Evolutionary conservation across 2,329 filamentous ascomycete species (phyloP).

Genomic region (Hymenoscyphus fructigenus): DNA sequence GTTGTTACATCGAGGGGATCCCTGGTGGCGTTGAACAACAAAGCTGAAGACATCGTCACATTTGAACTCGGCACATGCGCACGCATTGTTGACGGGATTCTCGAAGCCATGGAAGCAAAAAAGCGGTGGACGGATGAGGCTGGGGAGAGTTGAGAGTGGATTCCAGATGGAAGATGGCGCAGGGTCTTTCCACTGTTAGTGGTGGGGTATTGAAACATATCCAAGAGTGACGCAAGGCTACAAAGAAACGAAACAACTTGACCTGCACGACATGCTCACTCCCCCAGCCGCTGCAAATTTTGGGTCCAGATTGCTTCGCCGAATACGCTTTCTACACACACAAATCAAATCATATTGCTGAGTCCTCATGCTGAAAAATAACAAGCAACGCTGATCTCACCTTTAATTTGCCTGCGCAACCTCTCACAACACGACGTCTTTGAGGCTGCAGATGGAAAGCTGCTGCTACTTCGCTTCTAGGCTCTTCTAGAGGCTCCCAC

Average conservation of each 20-base stretch:
- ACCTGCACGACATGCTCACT: not conserved
- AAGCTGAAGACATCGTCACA: slow-evolving; percentile 9
- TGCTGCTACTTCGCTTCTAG: not conserved
- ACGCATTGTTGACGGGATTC: too few relatives aligned
- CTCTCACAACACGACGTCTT: slow-evolving; percentile 2
- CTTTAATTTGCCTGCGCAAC: not conserved
- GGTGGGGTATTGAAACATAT: not conserved
- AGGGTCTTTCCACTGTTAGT: not conserved
- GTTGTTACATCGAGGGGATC: not conserved
- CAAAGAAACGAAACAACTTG: not conserved
- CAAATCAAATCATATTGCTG: not conserved
- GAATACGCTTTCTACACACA: not conserved
- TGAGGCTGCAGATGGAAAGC: not conserved
- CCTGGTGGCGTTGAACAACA: not conserved
- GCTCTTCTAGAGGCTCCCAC: not conserved
- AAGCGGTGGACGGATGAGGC: too few relatives aligned
- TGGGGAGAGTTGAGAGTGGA: too few relatives aligned
- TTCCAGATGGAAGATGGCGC: not conserved
- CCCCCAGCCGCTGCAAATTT: not conserved
- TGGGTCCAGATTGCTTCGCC: not conserved
- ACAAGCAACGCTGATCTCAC: not conserved
- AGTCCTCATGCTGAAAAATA: not conserved
- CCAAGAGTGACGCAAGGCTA: not conserved
- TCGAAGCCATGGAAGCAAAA: too few relatives aligned
- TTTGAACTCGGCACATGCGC: not conserved